Percentiles rank a stretch among this genome's conserved stretches.
phyloP scores from a whole-genome alignment of 495 filamentous ascomycete genomes.

The Xylaria telfairii region DNA sequence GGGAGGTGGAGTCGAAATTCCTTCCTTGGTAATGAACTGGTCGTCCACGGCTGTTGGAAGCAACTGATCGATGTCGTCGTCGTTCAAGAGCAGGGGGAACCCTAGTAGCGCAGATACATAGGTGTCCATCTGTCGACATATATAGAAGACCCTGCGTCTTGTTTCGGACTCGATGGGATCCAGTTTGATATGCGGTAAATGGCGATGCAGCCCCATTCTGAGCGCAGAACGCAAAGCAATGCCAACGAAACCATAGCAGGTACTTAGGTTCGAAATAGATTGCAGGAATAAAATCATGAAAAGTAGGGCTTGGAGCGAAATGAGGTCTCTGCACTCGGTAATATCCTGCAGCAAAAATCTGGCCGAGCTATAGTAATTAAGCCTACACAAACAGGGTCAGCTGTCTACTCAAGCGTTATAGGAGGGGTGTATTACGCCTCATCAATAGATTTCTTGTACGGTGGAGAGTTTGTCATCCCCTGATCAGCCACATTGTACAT shows the following conservation, averaged over 20 bases:
- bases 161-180: conserved; percentile 84
- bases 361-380: conserved; percentile 83
- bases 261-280: conserved; percentile 86
- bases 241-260: conserved; percentile 91
- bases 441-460: conserved; percentile 74
- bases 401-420: neutral
- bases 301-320: conserved; percentile 81
- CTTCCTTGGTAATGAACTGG: conserved; percentile 82
- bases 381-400: conserved; percentile 53
- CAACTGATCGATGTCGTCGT: conserved; percentile 92
- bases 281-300: conserved; percentile 96
- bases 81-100: conserved; percentile 80
- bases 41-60: conserved; percentile 86
- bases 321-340: conserved; percentile 87
- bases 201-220: conserved; percentile 86
- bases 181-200: conserved; percentile 71
- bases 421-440: conserved; percentile 66
- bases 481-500: conserved; percentile 71
- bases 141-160: conserved; percentile 87
- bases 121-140: conserved; percentile 90
- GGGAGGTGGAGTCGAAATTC: conserved; percentile 75
- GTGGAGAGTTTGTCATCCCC: conserved; percentile 34
- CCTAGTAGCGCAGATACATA: conserved; percentile 91
- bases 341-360: conserved; percentile 80
- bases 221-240: conserved; percentile 86